A percentile compares a stretch with the other conserved stretches of the same genome.
These are phyloP conservation scores for Nidularia pulvinata DNA, from an alignment of 768 basidiomycete genomes.

Conservation along the genomic window DNA sequence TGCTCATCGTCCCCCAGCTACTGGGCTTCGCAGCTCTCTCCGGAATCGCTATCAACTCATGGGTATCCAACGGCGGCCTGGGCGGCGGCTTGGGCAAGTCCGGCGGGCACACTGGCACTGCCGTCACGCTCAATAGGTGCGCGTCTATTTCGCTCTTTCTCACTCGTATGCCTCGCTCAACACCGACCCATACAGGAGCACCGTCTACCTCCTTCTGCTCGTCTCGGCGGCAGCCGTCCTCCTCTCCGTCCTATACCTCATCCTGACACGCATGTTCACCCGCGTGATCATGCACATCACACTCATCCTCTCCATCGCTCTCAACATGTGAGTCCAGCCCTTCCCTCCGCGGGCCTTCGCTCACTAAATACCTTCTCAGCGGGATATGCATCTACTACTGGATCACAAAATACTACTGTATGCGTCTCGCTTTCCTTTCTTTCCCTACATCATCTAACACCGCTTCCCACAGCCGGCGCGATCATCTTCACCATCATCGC, in stretches of 20 bases:
- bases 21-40: constrained; percentile 70
- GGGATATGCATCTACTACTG: constrained; percentile 53
- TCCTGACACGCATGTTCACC: constrained; percentile 76
- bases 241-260: constrained; percentile 65
- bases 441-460: neutral
- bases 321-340: constrained; percentile 56
- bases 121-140: constrained; percentile 67
- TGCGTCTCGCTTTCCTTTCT: constrained; percentile 14
- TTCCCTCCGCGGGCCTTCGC: neutral
- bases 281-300: constrained; percentile 78
- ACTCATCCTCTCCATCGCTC: constrained; percentile 55
- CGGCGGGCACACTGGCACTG: constrained; percentile 54
- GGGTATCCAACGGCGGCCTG: constrained; percentile 62
- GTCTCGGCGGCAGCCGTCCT: constrained; percentile 69
- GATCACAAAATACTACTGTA: constrained; percentile 70
- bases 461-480: constrained; percentile 59
- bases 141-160: constrained; percentile 11
- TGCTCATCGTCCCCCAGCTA: constrained; percentile 36
- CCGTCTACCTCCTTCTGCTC: constrained; percentile 75
- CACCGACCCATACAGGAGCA: constrained; percentile 43
- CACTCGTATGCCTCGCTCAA: neutral
- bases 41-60: constrained; percentile 61
- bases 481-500: constrained; percentile 86
- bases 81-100: constrained; percentile 71
- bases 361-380: neutral